A percentile compares a stretch with the other conserved stretches of the same genome.
Evolutionary conservation across 1,284 basidiomycete genomes (phyloP).

Genomic region (Ceratobasidium sp.): DNA sequence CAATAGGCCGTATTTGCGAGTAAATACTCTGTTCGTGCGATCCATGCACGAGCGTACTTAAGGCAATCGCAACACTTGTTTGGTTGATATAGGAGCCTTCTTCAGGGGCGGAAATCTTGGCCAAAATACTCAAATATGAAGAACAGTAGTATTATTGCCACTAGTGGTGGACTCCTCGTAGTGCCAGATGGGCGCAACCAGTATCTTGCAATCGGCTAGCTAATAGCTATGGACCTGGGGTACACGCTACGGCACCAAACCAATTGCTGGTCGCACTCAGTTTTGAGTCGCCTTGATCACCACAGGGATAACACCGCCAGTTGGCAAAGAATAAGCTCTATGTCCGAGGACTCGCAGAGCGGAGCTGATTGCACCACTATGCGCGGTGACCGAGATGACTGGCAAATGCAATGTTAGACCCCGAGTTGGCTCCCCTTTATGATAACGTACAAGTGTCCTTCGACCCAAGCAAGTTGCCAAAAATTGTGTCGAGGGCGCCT

Average conservation of each 20-base stretch:
- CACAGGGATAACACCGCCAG: conserved; percentile 32
- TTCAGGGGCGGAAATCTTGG: too few species aligned
- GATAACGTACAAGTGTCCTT: conserved; percentile 57
- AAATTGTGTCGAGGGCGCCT: conserved; percentile 67
- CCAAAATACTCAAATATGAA: too few species aligned
- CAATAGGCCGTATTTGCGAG: not conserved
- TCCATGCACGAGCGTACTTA: not conserved
- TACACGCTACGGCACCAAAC: not conserved
- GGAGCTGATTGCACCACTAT: conserved; percentile 47
- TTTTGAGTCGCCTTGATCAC: conserved; percentile 25
- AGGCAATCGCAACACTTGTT: too few species aligned
- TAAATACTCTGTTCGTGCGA: not conserved
- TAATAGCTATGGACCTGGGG: not conserved
- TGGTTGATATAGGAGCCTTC: too few species aligned
- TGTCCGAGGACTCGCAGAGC: conserved; percentile 23
- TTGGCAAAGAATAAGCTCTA: conserved; percentile 22
- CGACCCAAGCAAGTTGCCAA: conserved; percentile 52
- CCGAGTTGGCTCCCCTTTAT: not conserved
- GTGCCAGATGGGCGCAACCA: not conserved
- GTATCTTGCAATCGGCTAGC: not conserved
- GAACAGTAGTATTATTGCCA: too few species aligned
- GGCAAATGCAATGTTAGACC: conserved; percentile 39
- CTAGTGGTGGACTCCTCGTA: too few species aligned
- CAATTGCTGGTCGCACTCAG: not conserved
- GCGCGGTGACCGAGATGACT: conserved; percentile 54